Evolutionary conservation across 2,329 filamentous ascomycete genomes (phyloP), one percentile per base, ranked within the genome.

Genomic region (Diaporthe batatas): DNA sequence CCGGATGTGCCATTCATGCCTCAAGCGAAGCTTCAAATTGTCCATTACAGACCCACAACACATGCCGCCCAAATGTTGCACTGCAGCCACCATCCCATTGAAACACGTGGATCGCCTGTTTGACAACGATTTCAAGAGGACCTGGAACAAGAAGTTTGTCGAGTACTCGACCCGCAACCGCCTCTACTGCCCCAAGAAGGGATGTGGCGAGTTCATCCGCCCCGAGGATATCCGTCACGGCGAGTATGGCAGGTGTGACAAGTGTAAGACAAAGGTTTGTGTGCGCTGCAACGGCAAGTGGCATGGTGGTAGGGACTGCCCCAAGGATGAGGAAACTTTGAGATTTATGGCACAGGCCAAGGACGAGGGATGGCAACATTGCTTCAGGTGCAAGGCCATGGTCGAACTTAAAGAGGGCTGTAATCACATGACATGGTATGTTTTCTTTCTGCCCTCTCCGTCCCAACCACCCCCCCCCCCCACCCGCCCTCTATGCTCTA

Each of bases 41-140:
- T 96, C 94, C 14, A 86, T 95, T 75, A 91, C 87, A 54, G 93
- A 97, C 79, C 91, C 93, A 1, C 88, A 91, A 74, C 91, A 94
- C 76, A 97, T 97, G 94, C 94, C 95, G 23, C 95, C 95, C 0
- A 89, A 87, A 79, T 98, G 94, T 82, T 98, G 94, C 82, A 92
- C 89, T 3, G 78, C 88, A 25, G 90, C 94, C 16, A 88, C 90
- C 76, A 97, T 97, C 72, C 90, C 92, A 0, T 83, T 95, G 8
- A 91, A 91, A 76, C 91, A 94, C 79, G 94, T 96, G 36, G 93
- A 96, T 16, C 87, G 87, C 32, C 84, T 96, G 10, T 95, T 97
- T 78, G 89, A 93, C 78, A 79, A 86, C 72, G 86, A 88, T 69
- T 96, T 96, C 85, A 96, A 96, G 83, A 90, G 86, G 76, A 86